A percentile compares a stretch with the other conserved stretches of the same genome.
phyloP scores from a whole-genome alignment of 2,329 filamentous ascomycete species.

The Hypoxylon sp. region DNA sequence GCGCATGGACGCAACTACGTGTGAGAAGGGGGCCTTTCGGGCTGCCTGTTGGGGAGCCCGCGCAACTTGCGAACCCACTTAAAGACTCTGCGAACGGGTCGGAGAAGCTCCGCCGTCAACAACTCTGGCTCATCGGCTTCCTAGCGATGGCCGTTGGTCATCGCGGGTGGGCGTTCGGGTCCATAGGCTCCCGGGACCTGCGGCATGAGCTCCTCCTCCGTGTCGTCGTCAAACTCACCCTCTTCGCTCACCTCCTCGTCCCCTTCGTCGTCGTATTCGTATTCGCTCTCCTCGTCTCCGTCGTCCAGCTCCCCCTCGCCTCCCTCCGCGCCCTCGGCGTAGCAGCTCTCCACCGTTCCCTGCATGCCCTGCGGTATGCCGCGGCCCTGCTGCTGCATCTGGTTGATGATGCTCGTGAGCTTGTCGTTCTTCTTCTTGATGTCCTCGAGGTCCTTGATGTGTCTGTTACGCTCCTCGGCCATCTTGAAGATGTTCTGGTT shows the following conservation, averaged over 20 bases:
- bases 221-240: slow-evolving; percentile 57
- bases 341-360: slow-evolving; percentile 66
- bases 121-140: slow-evolving; percentile 33
- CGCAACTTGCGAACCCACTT: slow-evolving; percentile 12
- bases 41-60: not conserved
- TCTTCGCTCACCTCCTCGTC: slow-evolving; percentile 51
- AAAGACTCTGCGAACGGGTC: slow-evolving; percentile 11
- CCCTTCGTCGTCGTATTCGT: slow-evolving; percentile 69
- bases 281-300: slow-evolving; percentile 69
- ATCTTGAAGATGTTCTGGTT: slow-evolving; percentile 96
- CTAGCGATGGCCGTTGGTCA: slow-evolving; percentile 45
- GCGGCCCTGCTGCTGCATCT: slow-evolving; percentile 94
- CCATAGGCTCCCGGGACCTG: slow-evolving; percentile 41
- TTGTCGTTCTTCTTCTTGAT: slow-evolving; percentile 87
- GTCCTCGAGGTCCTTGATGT: slow-evolving; percentile 78
- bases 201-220: slow-evolving; percentile 57
- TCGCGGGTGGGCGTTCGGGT: slow-evolving; percentile 43
- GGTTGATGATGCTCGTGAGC: slow-evolving; percentile 91
- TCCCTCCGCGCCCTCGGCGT: slow-evolving; percentile 67
- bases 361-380: slow-evolving; percentile 73
- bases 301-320: slow-evolving; percentile 71
- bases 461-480: slow-evolving; percentile 88
- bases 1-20: not conserved
- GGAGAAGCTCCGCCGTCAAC: slow-evolving; percentile 23
- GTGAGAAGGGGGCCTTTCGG: not conserved